Conservation (phyloP, 768 basidiomycete species). For the Trametes gibbosa region DNA sequence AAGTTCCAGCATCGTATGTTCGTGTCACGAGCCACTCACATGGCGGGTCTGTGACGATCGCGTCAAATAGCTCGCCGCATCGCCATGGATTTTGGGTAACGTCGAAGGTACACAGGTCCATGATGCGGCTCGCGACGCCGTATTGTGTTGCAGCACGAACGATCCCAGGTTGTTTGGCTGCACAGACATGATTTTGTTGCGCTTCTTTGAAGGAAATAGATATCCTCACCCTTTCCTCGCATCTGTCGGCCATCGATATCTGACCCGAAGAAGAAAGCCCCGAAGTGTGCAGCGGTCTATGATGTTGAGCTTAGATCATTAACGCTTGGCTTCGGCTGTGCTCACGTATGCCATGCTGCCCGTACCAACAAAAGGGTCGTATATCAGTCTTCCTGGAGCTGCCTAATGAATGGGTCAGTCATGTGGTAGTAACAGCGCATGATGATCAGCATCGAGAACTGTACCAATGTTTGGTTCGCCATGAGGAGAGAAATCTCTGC, state of each 20-base stretch:
- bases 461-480: slow-evolving; percentile 91
- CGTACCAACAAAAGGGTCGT: slow-evolving; percentile 95
- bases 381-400: slow-evolving; percentile 83
- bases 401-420: slow-evolving; percentile 46
- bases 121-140: slow-evolving; percentile 63
- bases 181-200: neutral
- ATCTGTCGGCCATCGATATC: slow-evolving; percentile 98
- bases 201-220: neutral
- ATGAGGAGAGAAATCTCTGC: slow-evolving; percentile 92
- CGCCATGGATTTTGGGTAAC: slow-evolving; percentile 89
- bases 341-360: slow-evolving; percentile 88
- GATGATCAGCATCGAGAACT: slow-evolving; percentile 9
- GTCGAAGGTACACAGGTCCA: slow-evolving; percentile 91
- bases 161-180: slow-evolving; percentile 60
- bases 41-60: slow-evolving; percentile 92
- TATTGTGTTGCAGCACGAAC: slow-evolving; percentile 83
- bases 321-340: neutral
- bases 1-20: neutral
- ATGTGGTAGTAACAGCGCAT: neutral
- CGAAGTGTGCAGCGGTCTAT: slow-evolving; percentile 85
- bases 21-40: slow-evolving; percentile 48
- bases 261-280: slow-evolving; percentile 82
- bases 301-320: neutral
- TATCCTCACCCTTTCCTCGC: slow-evolving; percentile 76
- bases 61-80: slow-evolving; percentile 87